Conservation (phyloP, 164 flowering plant species). For the Tinospora cordifolia region DNA sequence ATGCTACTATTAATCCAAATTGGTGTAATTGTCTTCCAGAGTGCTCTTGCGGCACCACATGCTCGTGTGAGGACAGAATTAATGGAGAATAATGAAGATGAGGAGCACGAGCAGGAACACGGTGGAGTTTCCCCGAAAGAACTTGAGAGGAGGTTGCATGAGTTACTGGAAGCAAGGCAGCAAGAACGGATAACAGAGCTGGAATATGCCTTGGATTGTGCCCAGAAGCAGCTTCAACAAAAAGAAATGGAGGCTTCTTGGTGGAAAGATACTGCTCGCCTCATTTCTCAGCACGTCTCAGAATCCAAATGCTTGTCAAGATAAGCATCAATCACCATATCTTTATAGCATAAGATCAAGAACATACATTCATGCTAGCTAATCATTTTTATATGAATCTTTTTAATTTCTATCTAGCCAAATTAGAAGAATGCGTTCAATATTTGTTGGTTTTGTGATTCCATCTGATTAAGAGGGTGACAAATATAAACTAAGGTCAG, state of each 20-base stretch:
- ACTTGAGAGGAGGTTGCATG: conserved; percentile 60
- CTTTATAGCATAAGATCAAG: no score
- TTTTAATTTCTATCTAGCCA: no score
- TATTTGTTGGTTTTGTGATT: no score
- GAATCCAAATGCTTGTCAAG: conserved; percentile 4
- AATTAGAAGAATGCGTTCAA: no score
- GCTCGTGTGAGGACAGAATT: neutral
- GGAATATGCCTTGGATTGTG: conserved; percentile 41
- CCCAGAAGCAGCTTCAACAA: conserved; percentile 33
- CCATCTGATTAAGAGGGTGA: no score
- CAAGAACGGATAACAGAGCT: conserved; percentile 55
- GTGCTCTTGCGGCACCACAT: neutral
- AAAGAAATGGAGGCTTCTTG: conserved; percentile 53
- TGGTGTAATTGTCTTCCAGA: no score
- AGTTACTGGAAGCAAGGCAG: conserved; percentile 46
- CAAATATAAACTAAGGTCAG: no score
- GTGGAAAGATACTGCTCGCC: conserved; percentile 64
- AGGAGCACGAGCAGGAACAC: neutral
- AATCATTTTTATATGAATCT: no score
- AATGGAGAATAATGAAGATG: neutral
- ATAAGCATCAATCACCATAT: neutral
- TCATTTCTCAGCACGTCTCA: conserved; percentile 29
- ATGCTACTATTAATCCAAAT: no score
- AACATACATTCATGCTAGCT: no score
- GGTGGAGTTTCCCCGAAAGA: conserved; percentile 50